Conservation (phyloP, 805 yeast genomes). For the Cyberlindnera sargentensis region DNA sequence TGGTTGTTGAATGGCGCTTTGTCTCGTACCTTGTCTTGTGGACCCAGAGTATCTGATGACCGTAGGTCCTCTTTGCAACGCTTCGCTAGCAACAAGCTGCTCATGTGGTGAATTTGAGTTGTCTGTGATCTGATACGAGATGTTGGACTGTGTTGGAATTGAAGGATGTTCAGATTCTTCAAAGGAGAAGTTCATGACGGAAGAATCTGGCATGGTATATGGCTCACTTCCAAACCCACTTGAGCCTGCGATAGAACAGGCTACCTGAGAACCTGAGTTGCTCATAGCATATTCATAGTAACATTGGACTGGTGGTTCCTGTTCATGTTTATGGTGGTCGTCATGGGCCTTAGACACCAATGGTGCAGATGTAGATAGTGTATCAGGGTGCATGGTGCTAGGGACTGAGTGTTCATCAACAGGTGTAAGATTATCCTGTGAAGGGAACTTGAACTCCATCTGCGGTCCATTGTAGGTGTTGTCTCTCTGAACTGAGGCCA, state of each 20-base stretch:
- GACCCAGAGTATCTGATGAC: not conserved
- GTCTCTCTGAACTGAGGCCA: constrained; percentile 21
- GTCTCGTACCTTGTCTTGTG: too few relatives aligned
- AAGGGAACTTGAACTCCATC: constrained; percentile 33
- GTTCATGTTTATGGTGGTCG: not conserved
- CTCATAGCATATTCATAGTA: constrained; percentile 3
- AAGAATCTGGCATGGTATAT: too few relatives aligned
- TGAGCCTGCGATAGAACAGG: not conserved
- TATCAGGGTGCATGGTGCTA: too few relatives aligned
- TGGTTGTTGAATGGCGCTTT: not conserved
- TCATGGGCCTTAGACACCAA: too few relatives aligned
- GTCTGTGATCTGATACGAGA: constrained; percentile 24
- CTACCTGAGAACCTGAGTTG: not conserved
- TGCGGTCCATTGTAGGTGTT: constrained; percentile 33
- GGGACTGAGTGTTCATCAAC: not conserved
- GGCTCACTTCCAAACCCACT: not conserved
- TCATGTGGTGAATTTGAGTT: not conserved
- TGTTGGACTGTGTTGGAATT: constrained; percentile 17
- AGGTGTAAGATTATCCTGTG: constrained; percentile 18
- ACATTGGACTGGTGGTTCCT: constrained; percentile 16
- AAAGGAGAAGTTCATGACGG: not conserved
- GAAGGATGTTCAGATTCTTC: constrained; percentile 1
- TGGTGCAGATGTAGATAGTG: too few relatives aligned
- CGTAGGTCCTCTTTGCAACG: not conserved
- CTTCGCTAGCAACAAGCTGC: too few relatives aligned